These are phyloP conservation scores for Yarrowia porcina DNA, from an alignment of 805 yeast genomes.

Conservation along the genomic window DNA sequence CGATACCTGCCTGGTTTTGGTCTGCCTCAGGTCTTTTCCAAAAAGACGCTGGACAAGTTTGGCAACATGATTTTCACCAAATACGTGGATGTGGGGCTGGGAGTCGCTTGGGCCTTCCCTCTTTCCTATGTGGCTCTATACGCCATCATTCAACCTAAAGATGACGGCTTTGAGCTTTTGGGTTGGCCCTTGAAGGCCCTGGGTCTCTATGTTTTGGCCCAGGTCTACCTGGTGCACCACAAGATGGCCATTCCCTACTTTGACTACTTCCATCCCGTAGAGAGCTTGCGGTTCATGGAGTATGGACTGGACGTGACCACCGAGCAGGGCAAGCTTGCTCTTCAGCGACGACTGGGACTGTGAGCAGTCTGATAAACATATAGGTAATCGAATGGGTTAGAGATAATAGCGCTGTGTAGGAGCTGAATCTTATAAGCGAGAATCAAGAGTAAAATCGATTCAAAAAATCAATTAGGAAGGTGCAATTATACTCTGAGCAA, in stretches of 20 bases:
- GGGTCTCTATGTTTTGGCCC: not conserved
- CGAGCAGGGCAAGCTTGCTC: conserved; percentile 7
- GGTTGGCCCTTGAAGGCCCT: conserved; percentile 6
- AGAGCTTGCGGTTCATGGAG: conserved; percentile 19
- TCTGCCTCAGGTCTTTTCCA: conserved; percentile 1
- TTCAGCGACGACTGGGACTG: conserved; percentile 1
- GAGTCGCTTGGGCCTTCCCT: conserved; percentile 3
- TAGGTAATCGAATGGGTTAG: not conserved
- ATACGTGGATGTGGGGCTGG: conserved; percentile 7
- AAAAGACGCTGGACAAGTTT: conserved; percentile 1
- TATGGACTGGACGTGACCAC: not conserved
- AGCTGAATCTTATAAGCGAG: not conserved
- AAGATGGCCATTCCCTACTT: conserved; percentile 11
- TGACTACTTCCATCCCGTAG: not conserved
- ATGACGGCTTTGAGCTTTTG: conserved; percentile 13
- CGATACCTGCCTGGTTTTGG: conserved; percentile 17
- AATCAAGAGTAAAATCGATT: too few relatives aligned
- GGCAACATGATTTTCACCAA: conserved; percentile 9
- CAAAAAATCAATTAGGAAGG: too few relatives aligned
- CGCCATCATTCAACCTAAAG: conserved; percentile 11
- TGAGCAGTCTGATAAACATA: not conserved
- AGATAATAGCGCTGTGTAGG: not conserved
- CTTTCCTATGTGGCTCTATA: not conserved
- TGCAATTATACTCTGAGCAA: too few relatives aligned
- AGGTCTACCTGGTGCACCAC: not conserved